Conservation (phyloP, 2,329 filamentous ascomycete species). For the Exophiala sp. region DNA sequence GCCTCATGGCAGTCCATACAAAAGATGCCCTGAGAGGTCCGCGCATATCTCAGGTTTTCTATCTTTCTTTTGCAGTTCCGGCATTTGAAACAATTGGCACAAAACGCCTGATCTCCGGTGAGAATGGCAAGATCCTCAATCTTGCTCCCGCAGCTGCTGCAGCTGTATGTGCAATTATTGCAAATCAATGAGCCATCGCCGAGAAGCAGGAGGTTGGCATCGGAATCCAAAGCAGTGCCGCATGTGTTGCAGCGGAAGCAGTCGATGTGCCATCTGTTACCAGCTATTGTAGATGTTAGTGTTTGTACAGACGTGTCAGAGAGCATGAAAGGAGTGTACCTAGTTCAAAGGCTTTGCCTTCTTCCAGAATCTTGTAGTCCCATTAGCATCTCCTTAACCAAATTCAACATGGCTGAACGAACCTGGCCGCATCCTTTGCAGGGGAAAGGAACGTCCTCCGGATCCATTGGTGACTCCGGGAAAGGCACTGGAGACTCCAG, state of each 20-base stretch:
- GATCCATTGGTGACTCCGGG: conserved; percentile 61
- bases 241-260: conserved; percentile 98
- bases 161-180: conserved; percentile 99
- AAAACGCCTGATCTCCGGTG: conserved; percentile 96
- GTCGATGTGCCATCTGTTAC: conserved; percentile 96
- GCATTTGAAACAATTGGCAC: conserved; percentile 93
- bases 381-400: conserved; percentile 17
- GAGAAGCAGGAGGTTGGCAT: conserved; percentile 92
- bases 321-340: conserved; percentile 50
- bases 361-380: conserved; percentile 73
- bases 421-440: conserved; percentile 94
- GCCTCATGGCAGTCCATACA: conserved; percentile 99
- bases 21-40: conserved; percentile 96
- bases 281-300: conserved; percentile 55
- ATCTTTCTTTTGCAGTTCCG: conserved; percentile 98
- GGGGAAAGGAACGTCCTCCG: conserved; percentile 72
- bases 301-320: conserved; percentile 16
- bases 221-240: conserved; percentile 90
- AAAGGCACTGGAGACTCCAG: conserved; percentile 54
- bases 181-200: conserved; percentile 97
- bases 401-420: conserved; percentile 33
- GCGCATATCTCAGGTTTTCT: conserved; percentile 93
- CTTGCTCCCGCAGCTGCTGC: conserved; percentile 92
- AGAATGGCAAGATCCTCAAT: conserved; percentile 97
- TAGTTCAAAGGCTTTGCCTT: conserved; percentile 96